Conservation (phyloP, 148 eudicot species). For the Rhododendron vialii region DNA sequence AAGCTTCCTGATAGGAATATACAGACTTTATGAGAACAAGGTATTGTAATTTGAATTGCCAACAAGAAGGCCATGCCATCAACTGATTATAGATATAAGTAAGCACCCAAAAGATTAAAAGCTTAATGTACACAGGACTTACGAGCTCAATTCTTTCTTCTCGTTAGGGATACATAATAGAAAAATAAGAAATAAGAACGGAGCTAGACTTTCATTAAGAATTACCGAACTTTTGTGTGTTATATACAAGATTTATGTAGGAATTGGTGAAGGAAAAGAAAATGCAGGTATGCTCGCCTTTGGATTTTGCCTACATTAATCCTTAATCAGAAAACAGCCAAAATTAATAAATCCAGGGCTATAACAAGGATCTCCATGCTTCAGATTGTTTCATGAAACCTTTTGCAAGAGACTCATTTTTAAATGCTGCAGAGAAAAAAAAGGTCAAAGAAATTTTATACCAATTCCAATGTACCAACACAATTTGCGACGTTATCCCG, state of each 20-base stretch:
- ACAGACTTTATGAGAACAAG: background rate
- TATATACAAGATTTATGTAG: too few relatives aligned
- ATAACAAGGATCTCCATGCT: background rate
- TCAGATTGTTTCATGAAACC: background rate
- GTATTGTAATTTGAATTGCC: background rate
- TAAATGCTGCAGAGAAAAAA: too few relatives aligned
- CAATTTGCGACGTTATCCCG: background rate
- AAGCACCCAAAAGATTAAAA: background rate
- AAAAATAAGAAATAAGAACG: background rate
- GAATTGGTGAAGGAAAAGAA: too few relatives aligned
- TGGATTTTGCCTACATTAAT: background rate
- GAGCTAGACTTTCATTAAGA: too few relatives aligned
- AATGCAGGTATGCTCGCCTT: background rate
- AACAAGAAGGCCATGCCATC: background rate
- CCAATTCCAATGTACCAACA: background rate
- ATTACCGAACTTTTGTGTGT: background rate
- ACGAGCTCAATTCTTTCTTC: background rate
- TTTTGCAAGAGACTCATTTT: background rate
- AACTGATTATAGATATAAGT: background rate
- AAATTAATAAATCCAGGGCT: background rate
- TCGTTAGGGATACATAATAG: background rate
- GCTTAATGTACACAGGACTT: background rate
- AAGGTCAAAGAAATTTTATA: background rate
- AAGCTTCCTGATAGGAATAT: conserved; percentile 44
- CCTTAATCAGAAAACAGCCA: background rate